Conservation (phyloP, 306 rosid genomes). For the Lathyrus oleraceus region DNA sequence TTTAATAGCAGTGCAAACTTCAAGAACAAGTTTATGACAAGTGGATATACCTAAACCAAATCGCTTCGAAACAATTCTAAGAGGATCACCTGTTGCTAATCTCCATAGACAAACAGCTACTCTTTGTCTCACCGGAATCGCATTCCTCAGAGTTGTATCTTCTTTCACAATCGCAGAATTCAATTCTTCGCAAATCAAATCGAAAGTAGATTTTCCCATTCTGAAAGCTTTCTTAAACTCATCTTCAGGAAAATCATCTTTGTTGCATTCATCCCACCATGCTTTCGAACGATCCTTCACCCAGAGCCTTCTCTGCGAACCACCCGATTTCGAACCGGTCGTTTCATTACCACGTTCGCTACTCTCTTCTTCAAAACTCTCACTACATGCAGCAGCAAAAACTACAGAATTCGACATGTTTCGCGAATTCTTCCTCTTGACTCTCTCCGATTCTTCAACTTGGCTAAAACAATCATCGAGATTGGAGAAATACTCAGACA, state of each 20-base stretch:
- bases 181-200: slow-evolving; percentile 77
- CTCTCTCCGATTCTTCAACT: slow-evolving; percentile 52
- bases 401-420: slow-evolving; percentile 42
- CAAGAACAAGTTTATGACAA: slow-evolving; percentile 87
- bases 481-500: slow-evolving; percentile 51
- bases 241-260: slow-evolving; percentile 73
- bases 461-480: slow-evolving; percentile 50
- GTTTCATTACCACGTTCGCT: slow-evolving; percentile 11
- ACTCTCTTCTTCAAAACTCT: slow-evolving; percentile 27
- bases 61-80: slow-evolving; percentile 72
- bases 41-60: slow-evolving; percentile 95
- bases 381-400: slow-evolving; percentile 34
- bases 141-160: slow-evolving; percentile 74
- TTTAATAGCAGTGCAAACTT: slow-evolving; percentile 84
- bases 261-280: slow-evolving; percentile 97
- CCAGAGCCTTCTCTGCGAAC: slow-evolving; percentile 73
- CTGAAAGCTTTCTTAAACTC: slow-evolving; percentile 84
- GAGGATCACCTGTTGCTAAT: slow-evolving; percentile 93
- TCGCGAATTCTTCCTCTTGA: slow-evolving; percentile 55
- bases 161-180: slow-evolving; percentile 84
- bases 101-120: slow-evolving; percentile 96
- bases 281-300: slow-evolving; percentile 93
- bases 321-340: slow-evolving; percentile 28
- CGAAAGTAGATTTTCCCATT: slow-evolving; percentile 81
- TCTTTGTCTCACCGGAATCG: slow-evolving; percentile 85